These are phyloP conservation scores for Hypocrella siamensis DNA, from an alignment of 2,329 filamentous ascomycete species.

Conservation along the genomic window DNA sequence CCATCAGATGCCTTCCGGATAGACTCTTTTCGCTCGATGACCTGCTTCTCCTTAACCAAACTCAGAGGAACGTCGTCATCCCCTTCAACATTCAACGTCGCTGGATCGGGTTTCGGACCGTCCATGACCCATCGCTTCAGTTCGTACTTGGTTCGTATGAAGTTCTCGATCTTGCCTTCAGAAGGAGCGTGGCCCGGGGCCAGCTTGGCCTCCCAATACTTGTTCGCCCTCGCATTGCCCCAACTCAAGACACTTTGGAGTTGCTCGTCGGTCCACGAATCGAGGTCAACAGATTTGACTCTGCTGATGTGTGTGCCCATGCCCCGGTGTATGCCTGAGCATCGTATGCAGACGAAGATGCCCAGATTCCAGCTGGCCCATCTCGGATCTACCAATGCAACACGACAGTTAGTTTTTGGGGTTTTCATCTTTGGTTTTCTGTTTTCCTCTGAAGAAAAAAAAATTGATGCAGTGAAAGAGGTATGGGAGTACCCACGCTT, in stretches of 20 bases:
- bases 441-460: not conserved
- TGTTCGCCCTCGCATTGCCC: constrained; percentile 94
- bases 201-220: constrained; percentile 96
- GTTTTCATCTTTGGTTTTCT: not conserved
- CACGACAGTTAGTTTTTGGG: not conserved
- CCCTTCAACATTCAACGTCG: constrained; percentile 64
- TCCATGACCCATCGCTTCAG: constrained; percentile 99
- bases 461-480: constrained; percentile 2
- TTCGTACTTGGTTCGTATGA: constrained; percentile 98
- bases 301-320: constrained; percentile 98
- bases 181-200: constrained; percentile 83
- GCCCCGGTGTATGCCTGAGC: constrained; percentile 93
- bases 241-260: constrained; percentile 84
- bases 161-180: constrained; percentile 98
- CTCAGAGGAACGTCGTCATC: constrained; percentile 65
- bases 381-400: constrained; percentile 57
- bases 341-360: constrained; percentile 94
- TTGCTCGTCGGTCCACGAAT: constrained; percentile 98
- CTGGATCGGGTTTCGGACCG: constrained; percentile 83
- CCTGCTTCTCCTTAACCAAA: constrained; percentile 51
- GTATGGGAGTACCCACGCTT: constrained; percentile 53
- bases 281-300: constrained; percentile 95
- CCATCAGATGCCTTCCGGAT: constrained; percentile 43
- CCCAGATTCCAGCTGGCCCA: constrained; percentile 99
- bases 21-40: constrained; percentile 42